Percentiles rank a stretch among this genome's conserved stretches.
These are phyloP conservation scores for Ophiosphaerella korrae DNA, from an alignment of 2,329 filamentous ascomycete species.

Conservation along the genomic window DNA sequence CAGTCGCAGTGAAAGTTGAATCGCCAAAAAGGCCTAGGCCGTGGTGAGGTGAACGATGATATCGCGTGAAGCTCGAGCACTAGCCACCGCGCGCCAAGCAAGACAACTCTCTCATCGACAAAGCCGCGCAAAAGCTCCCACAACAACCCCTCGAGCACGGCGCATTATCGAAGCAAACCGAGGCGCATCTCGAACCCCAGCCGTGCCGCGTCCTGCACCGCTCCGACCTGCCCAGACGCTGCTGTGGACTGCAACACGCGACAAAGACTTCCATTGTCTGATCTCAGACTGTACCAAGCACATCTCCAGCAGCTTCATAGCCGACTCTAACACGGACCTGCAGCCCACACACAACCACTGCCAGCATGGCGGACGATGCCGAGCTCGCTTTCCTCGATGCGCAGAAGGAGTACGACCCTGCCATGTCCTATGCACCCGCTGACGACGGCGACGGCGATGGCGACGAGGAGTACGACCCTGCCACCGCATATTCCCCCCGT, in stretches of 20 bases:
- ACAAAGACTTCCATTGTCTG: constrained; percentile 28
- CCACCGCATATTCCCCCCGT: constrained; percentile 28
- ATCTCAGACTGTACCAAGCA: constrained; percentile 16
- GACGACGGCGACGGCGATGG: constrained; percentile 52
- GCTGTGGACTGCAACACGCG: constrained; percentile 21
- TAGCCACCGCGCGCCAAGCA: constrained; percentile 12
- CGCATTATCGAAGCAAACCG: constrained; percentile 14
- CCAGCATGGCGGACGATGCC: constrained; percentile 57
- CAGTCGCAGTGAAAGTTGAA: constrained; percentile 1
- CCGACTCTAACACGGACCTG: constrained; percentile 13
- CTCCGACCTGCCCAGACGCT: constrained; percentile 10
- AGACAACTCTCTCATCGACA: too few relatives aligned
- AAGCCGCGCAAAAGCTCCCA: constrained; percentile 9
- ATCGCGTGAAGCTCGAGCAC: constrained; percentile 20
- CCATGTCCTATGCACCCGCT: constrained; percentile 43
- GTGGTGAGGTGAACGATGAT: constrained; percentile 25
- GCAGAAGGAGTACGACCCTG: constrained; percentile 51
- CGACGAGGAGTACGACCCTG: constrained; percentile 50
- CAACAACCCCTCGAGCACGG: constrained; percentile 16
- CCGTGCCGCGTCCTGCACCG: not conserved
- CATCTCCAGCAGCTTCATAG: constrained; percentile 6
- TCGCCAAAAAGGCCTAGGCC: not conserved
- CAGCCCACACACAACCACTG: constrained; percentile 5
- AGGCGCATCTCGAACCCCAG: constrained; percentile 13
- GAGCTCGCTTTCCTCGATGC: constrained; percentile 60